Conservation (phyloP, 73 alveolate species). For the Durusdinium trenchii region DNA sequence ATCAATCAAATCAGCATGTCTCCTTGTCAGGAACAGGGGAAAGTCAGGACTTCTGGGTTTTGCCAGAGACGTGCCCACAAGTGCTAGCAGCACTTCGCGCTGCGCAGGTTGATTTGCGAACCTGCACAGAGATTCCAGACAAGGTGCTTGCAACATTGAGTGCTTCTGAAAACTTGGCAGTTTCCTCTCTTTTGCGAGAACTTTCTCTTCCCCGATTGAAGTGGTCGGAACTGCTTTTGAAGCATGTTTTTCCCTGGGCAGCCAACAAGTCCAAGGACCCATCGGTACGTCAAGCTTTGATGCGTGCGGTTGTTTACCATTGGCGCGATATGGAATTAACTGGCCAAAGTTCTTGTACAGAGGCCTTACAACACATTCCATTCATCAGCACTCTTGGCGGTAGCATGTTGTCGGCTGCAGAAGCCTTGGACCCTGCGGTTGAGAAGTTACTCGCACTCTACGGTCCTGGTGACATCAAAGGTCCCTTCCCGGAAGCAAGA, state of each 20-base stretch:
- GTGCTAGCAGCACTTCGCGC: conserved; percentile 45
- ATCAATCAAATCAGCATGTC: neutral
- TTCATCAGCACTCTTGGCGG: conserved; percentile 10
- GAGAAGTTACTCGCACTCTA: neutral
- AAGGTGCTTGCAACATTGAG: neutral
- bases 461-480: neutral
- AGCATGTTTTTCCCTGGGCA: conserved; percentile 37
- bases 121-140: conserved; percentile 32
- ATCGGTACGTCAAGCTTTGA: neutral
- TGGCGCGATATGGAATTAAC: conserved; percentile 33
- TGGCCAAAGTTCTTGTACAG: neutral
- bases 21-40: neutral
- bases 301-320: conserved; percentile 26
- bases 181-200: neutral
- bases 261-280: neutral
- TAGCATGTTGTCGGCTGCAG: neutral
- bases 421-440: conserved; percentile 9
- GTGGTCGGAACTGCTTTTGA: conserved; percentile 22
- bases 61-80: conserved; percentile 42
- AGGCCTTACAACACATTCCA: conserved; percentile 33
- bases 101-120: neutral
- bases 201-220: too few species aligned
- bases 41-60: neutral
- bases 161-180: neutral
- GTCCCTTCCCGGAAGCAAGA: conserved; percentile 11